Conservation (phyloP, 2,329 filamentous ascomycete genomes). For the Cadophora malorum region DNA sequence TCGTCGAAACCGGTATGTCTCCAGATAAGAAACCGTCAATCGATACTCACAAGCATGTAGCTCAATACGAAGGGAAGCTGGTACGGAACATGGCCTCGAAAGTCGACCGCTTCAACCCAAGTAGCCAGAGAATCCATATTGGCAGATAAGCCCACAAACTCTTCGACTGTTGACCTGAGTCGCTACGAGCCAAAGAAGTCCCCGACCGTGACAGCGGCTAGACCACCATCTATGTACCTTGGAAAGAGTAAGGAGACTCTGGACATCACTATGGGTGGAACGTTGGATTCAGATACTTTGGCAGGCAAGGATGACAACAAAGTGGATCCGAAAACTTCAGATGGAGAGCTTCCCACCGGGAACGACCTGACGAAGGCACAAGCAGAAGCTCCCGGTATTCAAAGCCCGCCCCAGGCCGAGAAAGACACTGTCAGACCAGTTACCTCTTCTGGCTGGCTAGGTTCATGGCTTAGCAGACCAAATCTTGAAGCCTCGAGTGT, state of each 20-base stretch:
- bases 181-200: constrained; percentile 41
- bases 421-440: constrained; percentile 30
- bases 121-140: constrained; percentile 66
- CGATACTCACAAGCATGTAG: constrained; percentile 30
- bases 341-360: neutral
- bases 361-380: constrained; percentile 14
- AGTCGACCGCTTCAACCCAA: constrained; percentile 64
- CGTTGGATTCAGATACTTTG: constrained; percentile 27
- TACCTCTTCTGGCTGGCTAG: constrained; percentile 59
- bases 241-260: constrained; percentile 46
- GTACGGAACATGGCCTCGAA: constrained; percentile 68
- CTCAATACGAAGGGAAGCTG: constrained; percentile 54
- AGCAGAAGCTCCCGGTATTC: neutral
- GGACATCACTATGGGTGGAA: constrained; percentile 42
- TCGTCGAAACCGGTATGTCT: constrained; percentile 31
- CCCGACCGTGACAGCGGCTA: constrained; percentile 28
- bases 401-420: constrained; percentile 12
- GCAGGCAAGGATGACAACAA: constrained; percentile 21
- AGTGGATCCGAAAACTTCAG: neutral
- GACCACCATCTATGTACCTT: constrained; percentile 44
- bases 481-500: constrained; percentile 23
- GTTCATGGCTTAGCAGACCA: constrained; percentile 57
- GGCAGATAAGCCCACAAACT: constrained; percentile 51
- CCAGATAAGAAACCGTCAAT: neutral
- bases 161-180: constrained; percentile 39